phyloP scores from a whole-genome alignment of 768 basidiomycete species.

The Boletales sp. region DNA sequence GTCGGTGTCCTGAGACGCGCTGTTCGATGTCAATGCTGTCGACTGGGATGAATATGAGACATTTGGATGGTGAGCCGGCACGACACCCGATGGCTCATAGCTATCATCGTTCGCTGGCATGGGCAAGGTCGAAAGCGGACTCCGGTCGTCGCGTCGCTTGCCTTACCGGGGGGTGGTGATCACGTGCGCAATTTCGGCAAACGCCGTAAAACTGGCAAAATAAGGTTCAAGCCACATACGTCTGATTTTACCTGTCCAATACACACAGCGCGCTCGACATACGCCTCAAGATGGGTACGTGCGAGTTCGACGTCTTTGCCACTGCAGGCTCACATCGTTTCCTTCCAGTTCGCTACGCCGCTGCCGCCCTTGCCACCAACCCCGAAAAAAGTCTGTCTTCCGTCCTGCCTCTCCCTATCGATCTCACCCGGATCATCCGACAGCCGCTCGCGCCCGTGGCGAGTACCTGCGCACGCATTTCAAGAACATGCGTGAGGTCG shows the following conservation, averaged over 20 bases:
- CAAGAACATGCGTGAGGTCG: slow-evolving; percentile 99
- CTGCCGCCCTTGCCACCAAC: slow-evolving; percentile 81
- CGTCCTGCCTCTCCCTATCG: not conserved
- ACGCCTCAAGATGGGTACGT: slow-evolving; percentile 64
- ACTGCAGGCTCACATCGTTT: slow-evolving; percentile 9
- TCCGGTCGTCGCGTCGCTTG: not conserved
- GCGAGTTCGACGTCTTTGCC: slow-evolving; percentile 13
- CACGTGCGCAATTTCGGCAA: slow-evolving; percentile 15
- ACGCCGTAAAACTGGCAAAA: slow-evolving; percentile 26
- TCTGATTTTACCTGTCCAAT: slow-evolving; percentile 52
- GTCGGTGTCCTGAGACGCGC: slow-evolving; percentile 23
- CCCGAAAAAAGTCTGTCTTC: slow-evolving; percentile 86
- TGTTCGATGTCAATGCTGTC: slow-evolving; percentile 22
- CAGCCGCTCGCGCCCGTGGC: slow-evolving; percentile 89
- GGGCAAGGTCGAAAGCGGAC: slow-evolving; percentile 1
- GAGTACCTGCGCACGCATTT: slow-evolving; percentile 99
- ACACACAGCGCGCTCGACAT: slow-evolving; percentile 32
- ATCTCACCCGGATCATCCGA: slow-evolving; percentile 15
- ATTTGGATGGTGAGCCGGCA: slow-evolving; percentile 22
- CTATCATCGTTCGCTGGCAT: slow-evolving; percentile 30
- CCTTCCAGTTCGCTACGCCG: slow-evolving; percentile 84
- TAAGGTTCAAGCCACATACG: slow-evolving; percentile 32
- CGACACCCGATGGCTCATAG: slow-evolving; percentile 21
- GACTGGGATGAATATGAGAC: slow-evolving; percentile 30
- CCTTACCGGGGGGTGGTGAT: not conserved